Evolutionary conservation across 2,329 filamentous ascomycete species (phyloP), one percentile per base, ranked within the genome.

Genomic region (Botryotinia narcissicola): DNA sequence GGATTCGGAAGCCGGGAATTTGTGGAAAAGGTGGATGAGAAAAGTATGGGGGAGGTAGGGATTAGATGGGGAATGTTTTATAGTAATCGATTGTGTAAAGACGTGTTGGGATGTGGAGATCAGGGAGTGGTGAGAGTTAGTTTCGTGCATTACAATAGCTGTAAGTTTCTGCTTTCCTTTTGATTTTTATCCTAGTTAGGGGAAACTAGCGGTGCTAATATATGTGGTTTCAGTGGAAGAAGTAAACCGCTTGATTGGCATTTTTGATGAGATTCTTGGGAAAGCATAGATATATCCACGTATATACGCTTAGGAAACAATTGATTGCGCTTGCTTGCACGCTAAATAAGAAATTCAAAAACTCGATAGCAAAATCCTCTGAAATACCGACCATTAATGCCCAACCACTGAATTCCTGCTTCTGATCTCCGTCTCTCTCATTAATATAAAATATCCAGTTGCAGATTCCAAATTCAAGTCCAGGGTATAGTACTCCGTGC

Each of bases 41-140:
- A 84, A 32, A 87, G 87, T 1, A 82, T 86, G 32, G 79, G 79
- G 10, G 70, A 77, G n/a, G 89, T 88, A 80, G 91, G 89, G 0
- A 88, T 92, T 74, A 83, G 91, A 66, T 92, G 87, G 86, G 92
- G 92, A 0, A 84, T 87, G 62, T 93, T 93, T 77, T 93, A 93
- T 81, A 90, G 88, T 20, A 87, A 91, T 77, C 83, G 91, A 25
- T 79, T 93, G 75, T 84, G 88, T 20, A 83, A 87, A 73, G 87
- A 91, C 2, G 82, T 92, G 0, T 79, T 93, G 54, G 85, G 85
- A 0, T 81, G 92, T 68, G 86, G 84, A 0, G 84, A 86, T 14
- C 86, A 92, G 76, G 92, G 90, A 0, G 87, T 93, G 14, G 86
- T 92, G 7, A 85, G 92, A 75, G 89, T 93, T n/a, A 92, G 90